Evolutionary conservation across 768 basidiomycete species (phyloP), one percentile per base, ranked within the genome.

Genomic region (Jaapia argillacea): DNA sequence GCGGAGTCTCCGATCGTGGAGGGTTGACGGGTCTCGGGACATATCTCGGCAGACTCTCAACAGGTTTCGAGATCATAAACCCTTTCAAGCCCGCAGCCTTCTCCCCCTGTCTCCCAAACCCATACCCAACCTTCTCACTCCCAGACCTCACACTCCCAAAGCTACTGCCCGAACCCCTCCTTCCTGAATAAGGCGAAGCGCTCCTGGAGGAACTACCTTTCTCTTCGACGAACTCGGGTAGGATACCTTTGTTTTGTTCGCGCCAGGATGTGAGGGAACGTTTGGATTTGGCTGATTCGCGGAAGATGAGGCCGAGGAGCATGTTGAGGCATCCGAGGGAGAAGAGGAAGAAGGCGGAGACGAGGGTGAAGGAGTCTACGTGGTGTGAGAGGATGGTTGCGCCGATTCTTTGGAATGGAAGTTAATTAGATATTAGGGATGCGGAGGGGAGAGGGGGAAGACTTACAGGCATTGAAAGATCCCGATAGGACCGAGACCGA

Each of bases 401-500:
- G 6, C 80, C 79, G 45, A 85, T 80, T 39, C 79, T 81, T 46
- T 22, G n/a, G n/a, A n/a, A n/a, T n/a, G 23, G 20, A 36, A 40
- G 10, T 28, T 50, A 37, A 43, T 53, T 13, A 18, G 33, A 55
- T 50, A 2, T 37, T 21, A 45, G 24, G 22, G 16, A 31, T 25
- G 5, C 5, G 27, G 4, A 20, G 48, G 22, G 41, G 23, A 44
- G 10, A 36, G 28, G 24, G 27, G 43, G 12, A 24, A 31, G 3
- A 72, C 81, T 48, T 48, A 86, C 81, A 93, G 70, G 63, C 82
- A 80, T 63, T 96, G 85, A 58, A 93, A 84, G 45, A 89, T 69
- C 18, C 92, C 92, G 24, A 94, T 71, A 6, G 89, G 75, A 40
- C 91, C 92, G 10, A 93, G 68, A 36, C 92, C 90, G 54, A 94